Evolutionary conservation across 2,329 filamentous ascomycete species (phyloP), one percentile per base, ranked within the genome.

Genomic region (Hawksworthiomyces lignivorus): DNA sequence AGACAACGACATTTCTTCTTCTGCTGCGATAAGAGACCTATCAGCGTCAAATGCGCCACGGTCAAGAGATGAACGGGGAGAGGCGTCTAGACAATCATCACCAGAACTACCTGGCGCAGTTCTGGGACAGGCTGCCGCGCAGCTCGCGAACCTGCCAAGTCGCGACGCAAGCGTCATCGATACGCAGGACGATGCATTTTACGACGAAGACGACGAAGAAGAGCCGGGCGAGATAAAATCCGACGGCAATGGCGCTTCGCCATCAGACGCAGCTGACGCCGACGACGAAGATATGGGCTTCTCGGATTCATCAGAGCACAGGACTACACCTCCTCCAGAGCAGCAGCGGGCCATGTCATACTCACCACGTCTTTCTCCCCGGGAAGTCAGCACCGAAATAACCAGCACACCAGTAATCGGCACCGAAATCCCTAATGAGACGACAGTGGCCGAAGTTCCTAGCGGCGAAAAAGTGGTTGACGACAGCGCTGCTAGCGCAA

Each of bases 101-200:
- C 33, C 39, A 3, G 33, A 20, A 14, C 19, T 43, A 24, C 40
- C 40, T 5, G 22, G 34, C 2, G 19, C 40, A 1, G 36, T 28
- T 9, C 31, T 37, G 11, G 44, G 28, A 3, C 41, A 36, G 17
- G 42, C 36, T n/a, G 22, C 39, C 10, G 40, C 28, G 7, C n/a
- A n/a, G n/a, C n/a, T n/a, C n/a, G n/a, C n/a, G n/a, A 36, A 43
- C 10, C 15, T 41, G 11, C 38, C 42, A 5, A 51, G 49, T 32
- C 48, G 48, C 11, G 48, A 51, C 40, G 46, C 35, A 10, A 51
- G 49, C 29, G 49, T 51, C 3, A 46, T 44, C n/a, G 50, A 52
- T 24, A 39, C 41, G 1, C 50, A 51, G 14, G 36, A 52, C 11
- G 45, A 54, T 31, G 43, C 48, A 5, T 47, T 48, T 18, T 50